These are phyloP conservation scores for Coemansia sp. DNA, from an alignment of 192 early-diverging fungal species.

Conservation along the genomic window DNA sequence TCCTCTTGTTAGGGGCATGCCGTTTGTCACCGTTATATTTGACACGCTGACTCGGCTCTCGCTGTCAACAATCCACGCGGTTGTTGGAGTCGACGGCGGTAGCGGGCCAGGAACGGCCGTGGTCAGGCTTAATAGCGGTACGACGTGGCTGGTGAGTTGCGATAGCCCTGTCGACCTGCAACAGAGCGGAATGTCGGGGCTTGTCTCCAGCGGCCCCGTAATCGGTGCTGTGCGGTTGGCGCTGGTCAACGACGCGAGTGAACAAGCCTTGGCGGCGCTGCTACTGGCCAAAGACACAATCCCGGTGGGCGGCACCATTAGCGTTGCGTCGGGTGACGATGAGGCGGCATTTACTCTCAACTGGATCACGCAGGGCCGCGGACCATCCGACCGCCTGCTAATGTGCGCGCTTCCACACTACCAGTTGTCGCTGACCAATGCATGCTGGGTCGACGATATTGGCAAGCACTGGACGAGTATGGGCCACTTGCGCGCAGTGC, in stretches of 20 bases:
- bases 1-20: constrained; percentile 48
- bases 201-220: constrained; percentile 7
- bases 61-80: constrained; percentile 36
- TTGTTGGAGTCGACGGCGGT: constrained; percentile 14
- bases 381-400: constrained; percentile 3
- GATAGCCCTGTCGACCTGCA: constrained; percentile 7
- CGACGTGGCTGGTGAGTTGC: constrained; percentile 42
- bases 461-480: constrained; percentile 46
- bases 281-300: constrained; percentile 18
- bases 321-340: constrained; percentile 4
- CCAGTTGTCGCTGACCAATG: constrained; percentile 12
- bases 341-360: constrained; percentile 15
- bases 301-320: constrained; percentile 33
- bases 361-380: constrained; percentile 15
- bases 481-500: constrained; percentile 39
- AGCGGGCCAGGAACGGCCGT: constrained; percentile 20
- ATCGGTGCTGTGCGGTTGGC: constrained; percentile 47
- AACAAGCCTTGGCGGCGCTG: constrained; percentile 15
- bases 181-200: constrained; percentile 13
- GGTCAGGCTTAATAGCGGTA: constrained; percentile 36
- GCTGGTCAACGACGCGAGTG: constrained; percentile 12
- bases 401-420: constrained; percentile 52
- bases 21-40: constrained; percentile 40
- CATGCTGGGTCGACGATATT: constrained; percentile 7
- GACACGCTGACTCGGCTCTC: constrained; percentile 2